Evolutionary conservation across 1,139 yeast genomes (phyloP).

Genomic region (Saccharomycopsis hybrid): DNA sequence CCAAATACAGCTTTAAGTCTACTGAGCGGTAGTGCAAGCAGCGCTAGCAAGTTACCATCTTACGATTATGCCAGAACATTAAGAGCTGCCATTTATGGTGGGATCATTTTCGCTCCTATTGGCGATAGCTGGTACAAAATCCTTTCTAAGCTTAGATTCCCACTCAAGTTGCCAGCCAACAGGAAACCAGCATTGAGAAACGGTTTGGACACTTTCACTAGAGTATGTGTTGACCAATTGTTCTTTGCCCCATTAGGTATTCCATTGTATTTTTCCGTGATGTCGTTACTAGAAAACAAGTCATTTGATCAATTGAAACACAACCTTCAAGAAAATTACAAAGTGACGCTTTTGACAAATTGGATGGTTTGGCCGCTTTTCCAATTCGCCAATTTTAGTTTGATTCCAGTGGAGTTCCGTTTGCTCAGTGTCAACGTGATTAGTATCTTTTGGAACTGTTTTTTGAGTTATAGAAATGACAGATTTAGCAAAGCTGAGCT

Average conservation of each 20-base stretch:
- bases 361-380: conserved; percentile 89
- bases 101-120: conserved; percentile 69
- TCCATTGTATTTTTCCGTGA: conserved; percentile 59
- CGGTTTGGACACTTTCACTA: conserved; percentile 31
- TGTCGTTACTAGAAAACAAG: conserved; percentile 58
- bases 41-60: neutral
- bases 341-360: conserved; percentile 57
- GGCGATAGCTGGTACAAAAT: conserved; percentile 66
- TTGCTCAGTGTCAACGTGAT: conserved; percentile 63
- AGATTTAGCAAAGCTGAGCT: conserved; percentile 20
- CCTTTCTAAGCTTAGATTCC: conserved; percentile 34
- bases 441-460: conserved; percentile 83
- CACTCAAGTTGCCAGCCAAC: neutral
- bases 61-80: conserved; percentile 46
- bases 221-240: conserved; percentile 68
- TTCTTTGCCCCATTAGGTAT: conserved; percentile 72
- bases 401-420: conserved; percentile 66
- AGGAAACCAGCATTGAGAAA: neutral
- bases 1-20: too few species aligned
- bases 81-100: conserved; percentile 69
- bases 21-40: too few species aligned
- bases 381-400: conserved; percentile 63
- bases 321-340: conserved; percentile 46
- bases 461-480: conserved; percentile 48
- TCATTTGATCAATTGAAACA: conserved; percentile 31